Conservation (phyloP, 2,329 filamentous ascomycete species). For the Fusarium sacchari region DNA sequence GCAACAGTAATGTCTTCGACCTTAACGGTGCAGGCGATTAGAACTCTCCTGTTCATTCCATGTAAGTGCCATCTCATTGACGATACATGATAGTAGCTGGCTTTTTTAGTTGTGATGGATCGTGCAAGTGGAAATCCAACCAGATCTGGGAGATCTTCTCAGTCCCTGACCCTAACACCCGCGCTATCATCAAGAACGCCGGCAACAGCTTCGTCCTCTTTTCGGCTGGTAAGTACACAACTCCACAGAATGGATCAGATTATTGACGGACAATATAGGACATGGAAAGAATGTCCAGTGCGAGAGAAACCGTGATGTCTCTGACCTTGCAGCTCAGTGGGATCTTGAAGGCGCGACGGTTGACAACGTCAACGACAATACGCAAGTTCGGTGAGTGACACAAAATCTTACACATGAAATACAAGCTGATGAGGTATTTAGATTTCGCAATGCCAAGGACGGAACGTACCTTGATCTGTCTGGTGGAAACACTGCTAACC, state of each 20-base stretch:
- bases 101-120: neutral
- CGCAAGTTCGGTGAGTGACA: neutral
- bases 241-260: rapidly evolving
- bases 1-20: neutral
- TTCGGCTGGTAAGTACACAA: neutral
- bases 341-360: neutral
- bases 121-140: neutral
- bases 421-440: neutral
- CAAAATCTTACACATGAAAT: rapidly evolving
- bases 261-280: neutral
- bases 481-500: rapidly evolving
- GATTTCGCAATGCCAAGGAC: neutral
- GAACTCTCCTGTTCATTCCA: neutral
- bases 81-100: neutral
- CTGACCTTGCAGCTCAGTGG: neutral
- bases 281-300: neutral
- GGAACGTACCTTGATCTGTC: neutral
- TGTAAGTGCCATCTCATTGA: neutral
- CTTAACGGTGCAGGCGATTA: neutral
- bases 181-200: neutral
- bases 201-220: neutral
- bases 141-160: neutral
- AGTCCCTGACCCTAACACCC: neutral
- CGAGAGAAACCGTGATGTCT: neutral
- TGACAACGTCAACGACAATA: neutral